phyloP scores from a whole-genome alignment of 345 rosid genomes.

The Camelina laxa region DNA sequence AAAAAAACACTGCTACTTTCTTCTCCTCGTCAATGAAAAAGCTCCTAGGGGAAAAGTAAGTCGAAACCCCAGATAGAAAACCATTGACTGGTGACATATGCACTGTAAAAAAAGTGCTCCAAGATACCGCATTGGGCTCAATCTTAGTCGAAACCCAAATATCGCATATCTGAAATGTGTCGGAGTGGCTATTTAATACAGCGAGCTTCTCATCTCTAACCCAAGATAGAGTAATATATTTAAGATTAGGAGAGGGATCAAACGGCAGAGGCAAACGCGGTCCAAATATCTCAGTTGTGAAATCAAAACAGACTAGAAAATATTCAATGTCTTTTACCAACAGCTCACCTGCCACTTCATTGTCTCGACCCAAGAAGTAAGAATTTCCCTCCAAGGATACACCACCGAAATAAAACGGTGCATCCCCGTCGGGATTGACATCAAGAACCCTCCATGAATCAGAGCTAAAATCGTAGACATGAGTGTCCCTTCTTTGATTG shows the following conservation, averaged over 20 bases:
- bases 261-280: background rate
- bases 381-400: background rate
- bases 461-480: too few species aligned
- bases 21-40: slow-evolving; percentile 17
- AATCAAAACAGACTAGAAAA: background rate
- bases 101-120: background rate
- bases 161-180: background rate
- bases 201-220: background rate
- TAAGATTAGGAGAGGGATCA: background rate
- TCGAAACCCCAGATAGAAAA: background rate
- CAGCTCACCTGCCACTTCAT: too few species aligned
- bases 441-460: too few species aligned
- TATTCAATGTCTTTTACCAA: background rate
- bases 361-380: background rate
- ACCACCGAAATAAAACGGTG: background rate
- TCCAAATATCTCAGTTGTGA: background rate
- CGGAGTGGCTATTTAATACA: background rate
- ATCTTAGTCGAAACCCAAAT: background rate
- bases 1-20: slow-evolving; percentile 1
- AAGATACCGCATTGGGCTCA: background rate
- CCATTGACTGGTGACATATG: background rate
- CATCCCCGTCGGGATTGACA: background rate
- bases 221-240: background rate
- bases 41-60: background rate
- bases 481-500: too few species aligned